Conservation (phyloP, 345 rosid genomes). For the Theobroma cacao region DNA sequence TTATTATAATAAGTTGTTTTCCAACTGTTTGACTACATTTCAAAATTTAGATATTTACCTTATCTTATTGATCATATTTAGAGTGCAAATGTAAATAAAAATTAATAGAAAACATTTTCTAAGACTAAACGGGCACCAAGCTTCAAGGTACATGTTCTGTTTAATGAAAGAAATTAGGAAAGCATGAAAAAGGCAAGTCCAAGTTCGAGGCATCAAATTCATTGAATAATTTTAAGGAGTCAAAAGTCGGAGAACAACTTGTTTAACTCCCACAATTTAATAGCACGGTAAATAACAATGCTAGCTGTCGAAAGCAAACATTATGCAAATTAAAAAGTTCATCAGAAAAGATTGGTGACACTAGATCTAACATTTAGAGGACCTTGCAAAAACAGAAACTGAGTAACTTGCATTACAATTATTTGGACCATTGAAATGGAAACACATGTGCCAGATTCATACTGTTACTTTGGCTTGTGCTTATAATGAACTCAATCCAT, state of each 20-base stretch:
- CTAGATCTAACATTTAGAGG: not conserved
- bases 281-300: not conserved
- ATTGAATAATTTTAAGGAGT: not conserved
- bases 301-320: not conserved
- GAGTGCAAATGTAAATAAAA: not conserved
- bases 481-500: not conserved
- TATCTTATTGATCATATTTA: not conserved
- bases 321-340: not conserved
- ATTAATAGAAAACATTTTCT: not conserved
- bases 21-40: not conserved
- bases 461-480: not conserved
- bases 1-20: not conserved
- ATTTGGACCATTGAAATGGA: not conserved
- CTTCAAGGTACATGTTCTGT: not conserved
- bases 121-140: not conserved
- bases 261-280: not conserved
- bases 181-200: not conserved
- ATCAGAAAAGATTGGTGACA: not conserved
- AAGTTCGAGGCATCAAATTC: not conserved
- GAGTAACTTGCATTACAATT: not conserved
- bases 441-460: not conserved
- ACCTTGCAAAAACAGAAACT: not conserved
- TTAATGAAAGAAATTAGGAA: not conserved
- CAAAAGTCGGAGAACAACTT: not conserved
- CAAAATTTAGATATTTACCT: not conserved